Base-by-base conservation (phyloP, 2,329 filamentous ascomycete genomes). In the Alternaria metachromatica region DNA sequence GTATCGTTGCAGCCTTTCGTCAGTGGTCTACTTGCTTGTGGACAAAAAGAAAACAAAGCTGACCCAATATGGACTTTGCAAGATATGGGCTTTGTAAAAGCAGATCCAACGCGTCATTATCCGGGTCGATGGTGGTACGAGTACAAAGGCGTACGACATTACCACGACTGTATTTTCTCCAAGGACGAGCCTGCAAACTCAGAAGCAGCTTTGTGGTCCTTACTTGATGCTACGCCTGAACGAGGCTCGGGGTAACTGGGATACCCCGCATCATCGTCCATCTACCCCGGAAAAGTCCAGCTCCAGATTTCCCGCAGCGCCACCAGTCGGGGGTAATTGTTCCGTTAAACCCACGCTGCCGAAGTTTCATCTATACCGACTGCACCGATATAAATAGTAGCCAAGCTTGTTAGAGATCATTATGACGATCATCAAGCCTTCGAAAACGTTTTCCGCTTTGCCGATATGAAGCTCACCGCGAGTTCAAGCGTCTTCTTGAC, bases 401-500 rank as follows among this genome's bases (percentile, higher is more conserved):
- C 43, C 48, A 48, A 48, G 26, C n/a, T 11, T 28, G 21, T 15
- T 20, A 23, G 11, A 15, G 12, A n/a, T 25, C 6, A 41, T 44
- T 43, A 43, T 21, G 1, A 25, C 7, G 12, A 6, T n/a, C 20
- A 18, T 55, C n/a, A 43, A 44, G 33, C 23, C 5, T 37, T 30
- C 18, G 18, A 6, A 21, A 18, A 37, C 23, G 20, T 12, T n/a
- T 18, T 44, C 26, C 20, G 18, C 20, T n/a, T 33, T 18, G 41
- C 37, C 15, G 63, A 13, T 45, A 72, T 72, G 70, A 69, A 46
- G 41, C 45, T 68, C 23, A 23, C 43, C 30, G 21, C 28, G 10
- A 41, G 59, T 26, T 20, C 46, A 11, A 57, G 21, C 23, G n/a
- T 69, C 13, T 33, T 45, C 6, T 30, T 66, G 3, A 58, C 60